Percentiles rank a stretch among this genome's conserved stretches.
These are phyloP conservation scores for Solanum pimpinellifolium DNA, from an alignment of 257 asterid genomes.

Conservation along the genomic window DNA sequence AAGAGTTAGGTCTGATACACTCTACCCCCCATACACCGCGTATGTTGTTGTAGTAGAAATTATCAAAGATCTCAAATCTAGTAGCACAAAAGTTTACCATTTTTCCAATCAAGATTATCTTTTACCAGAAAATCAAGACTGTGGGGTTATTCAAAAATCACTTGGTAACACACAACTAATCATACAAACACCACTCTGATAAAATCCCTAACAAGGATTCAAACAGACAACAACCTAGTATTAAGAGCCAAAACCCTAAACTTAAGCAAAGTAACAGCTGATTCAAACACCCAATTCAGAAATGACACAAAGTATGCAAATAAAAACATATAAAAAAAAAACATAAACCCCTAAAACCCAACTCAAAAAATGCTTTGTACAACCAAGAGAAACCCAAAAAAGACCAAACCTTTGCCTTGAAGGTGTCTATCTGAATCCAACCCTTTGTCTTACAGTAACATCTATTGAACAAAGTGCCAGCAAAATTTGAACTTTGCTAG, in stretches of 20 bases:
- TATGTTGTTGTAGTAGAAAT: background rate
- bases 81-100: background rate
- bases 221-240: background rate
- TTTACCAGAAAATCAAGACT: background rate
- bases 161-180: background rate
- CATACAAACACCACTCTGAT: background rate
- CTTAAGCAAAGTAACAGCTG: background rate
- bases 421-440: background rate
- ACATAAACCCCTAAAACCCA: background rate
- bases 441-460: background rate
- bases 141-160: background rate
- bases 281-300: background rate
- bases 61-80: background rate
- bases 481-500: background rate
- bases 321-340: background rate
- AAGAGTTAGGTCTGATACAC: background rate
- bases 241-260: background rate
- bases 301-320: background rate
- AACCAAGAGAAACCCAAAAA: background rate
- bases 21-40: background rate
- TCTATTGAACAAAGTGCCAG: background rate
- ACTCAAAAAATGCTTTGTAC: background rate
- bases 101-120: background rate
- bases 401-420: background rate
- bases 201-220: background rate